These are phyloP conservation scores for Erucastrum elatum DNA, from an alignment of 345 rosid species.

Conservation along the genomic window DNA sequence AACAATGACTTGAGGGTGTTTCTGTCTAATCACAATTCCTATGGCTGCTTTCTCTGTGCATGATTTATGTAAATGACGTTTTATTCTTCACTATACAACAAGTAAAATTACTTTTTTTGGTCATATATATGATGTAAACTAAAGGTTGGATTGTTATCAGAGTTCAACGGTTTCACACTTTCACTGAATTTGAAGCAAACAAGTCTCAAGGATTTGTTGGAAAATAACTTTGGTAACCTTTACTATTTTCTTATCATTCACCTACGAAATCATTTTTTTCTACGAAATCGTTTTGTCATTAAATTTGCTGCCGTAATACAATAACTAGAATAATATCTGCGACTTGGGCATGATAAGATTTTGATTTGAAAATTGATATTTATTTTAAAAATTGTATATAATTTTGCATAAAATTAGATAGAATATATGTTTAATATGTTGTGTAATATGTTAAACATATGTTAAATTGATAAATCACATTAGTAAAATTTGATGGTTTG, in stretches of 20 bases:
- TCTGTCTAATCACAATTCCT: slow-evolving; percentile 15
- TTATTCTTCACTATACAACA: slow-evolving; percentile 10
- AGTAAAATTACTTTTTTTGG: slow-evolving; percentile 8
- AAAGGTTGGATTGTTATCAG: background rate
- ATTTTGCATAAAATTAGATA: too few relatives aligned
- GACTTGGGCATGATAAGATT: too few relatives aligned
- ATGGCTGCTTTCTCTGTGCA: background rate
- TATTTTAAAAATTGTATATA: too few relatives aligned
- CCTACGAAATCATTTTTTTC: background rate
- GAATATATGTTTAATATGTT: too few relatives aligned
- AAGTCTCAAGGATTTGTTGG: background rate
- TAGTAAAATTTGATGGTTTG: too few relatives aligned
- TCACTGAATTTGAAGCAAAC: slow-evolving; percentile 1
- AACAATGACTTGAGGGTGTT: slow-evolving; percentile 37
- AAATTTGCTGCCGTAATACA: too few relatives aligned
- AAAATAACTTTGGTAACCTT: background rate
- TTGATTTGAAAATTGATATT: too few relatives aligned
- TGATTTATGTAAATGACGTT: background rate
- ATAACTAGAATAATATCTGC: too few relatives aligned
- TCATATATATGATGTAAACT: background rate
- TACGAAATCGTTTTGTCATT: too few relatives aligned
- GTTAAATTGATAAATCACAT: too few relatives aligned
- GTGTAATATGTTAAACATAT: too few relatives aligned
- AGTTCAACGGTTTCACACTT: background rate
- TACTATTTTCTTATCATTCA: background rate